Evolutionary conservation across 768 basidiomycete species (phyloP).

Genomic region (Amanita brunnescens): DNA sequence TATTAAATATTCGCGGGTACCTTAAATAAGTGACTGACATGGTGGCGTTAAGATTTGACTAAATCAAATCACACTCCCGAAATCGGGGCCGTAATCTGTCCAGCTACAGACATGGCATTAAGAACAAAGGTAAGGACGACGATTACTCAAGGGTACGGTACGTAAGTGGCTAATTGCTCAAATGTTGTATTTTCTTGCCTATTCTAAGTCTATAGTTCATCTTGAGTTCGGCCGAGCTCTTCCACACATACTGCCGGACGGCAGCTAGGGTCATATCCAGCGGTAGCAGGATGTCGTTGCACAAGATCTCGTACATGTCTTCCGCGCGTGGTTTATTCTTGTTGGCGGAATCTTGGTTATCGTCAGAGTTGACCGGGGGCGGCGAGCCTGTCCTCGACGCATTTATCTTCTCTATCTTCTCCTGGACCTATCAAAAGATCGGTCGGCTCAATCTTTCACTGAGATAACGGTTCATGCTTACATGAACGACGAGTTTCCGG

Average conservation of each 20-base stretch:
- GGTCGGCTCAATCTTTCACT: background rate
- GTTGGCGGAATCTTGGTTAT: background rate
- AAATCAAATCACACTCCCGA: too few relatives aligned
- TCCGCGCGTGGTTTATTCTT: slow-evolving; percentile 34
- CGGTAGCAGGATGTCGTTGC: slow-evolving; percentile 78
- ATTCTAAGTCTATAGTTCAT: slow-evolving; percentile 64
- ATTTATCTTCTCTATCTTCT: slow-evolving; percentile 55
- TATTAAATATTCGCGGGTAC: too few relatives aligned
- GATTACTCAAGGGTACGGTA: background rate
- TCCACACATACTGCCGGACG: slow-evolving; percentile 87
- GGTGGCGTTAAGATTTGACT: too few relatives aligned
- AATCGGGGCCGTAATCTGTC: too few relatives aligned
- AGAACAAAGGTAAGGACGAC: background rate
- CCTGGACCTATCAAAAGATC: slow-evolving; percentile 52
- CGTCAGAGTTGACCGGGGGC: background rate
- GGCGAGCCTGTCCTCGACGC: slow-evolving; percentile 13
- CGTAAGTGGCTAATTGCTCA: background rate
- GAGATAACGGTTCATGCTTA: slow-evolving; percentile 28
- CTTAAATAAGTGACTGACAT: too few relatives aligned
- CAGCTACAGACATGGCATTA: too few relatives aligned
- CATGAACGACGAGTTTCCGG: slow-evolving; percentile 76
- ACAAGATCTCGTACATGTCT: slow-evolving; percentile 79
- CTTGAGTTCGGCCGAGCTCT: slow-evolving; percentile 58
- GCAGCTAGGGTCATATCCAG: slow-evolving; percentile 86
- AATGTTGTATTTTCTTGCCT: background rate